Percentiles rank a stretch among this genome's conserved stretches.
These are phyloP conservation scores for Verticillium nonalfalfae DNA, from an alignment of 2,329 filamentous ascomycete genomes.

Conservation along the genomic window DNA sequence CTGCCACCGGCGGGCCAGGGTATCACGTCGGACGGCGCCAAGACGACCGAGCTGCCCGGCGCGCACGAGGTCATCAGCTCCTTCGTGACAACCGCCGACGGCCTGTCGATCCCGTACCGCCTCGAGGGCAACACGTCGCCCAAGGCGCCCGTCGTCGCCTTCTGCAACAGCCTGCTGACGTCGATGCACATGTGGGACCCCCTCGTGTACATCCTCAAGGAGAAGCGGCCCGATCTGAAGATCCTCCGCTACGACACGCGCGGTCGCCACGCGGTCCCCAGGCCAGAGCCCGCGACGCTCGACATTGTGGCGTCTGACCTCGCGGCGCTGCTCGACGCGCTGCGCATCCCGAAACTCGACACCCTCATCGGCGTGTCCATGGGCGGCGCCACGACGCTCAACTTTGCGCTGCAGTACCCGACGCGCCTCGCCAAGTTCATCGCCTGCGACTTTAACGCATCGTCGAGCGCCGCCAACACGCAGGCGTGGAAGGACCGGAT, in stretches of 20 bases:
- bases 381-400: constrained; percentile 72
- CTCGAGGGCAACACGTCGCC: constrained; percentile 66
- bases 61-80: constrained; percentile 53
- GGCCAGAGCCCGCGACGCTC: constrained; percentile 48
- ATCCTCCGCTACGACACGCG: constrained; percentile 74
- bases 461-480: constrained; percentile 66
- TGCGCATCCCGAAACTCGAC: constrained; percentile 62
- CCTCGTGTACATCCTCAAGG: constrained; percentile 57
- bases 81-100: constrained; percentile 62
- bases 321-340: constrained; percentile 55
- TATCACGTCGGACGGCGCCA: constrained; percentile 17
- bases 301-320: constrained; percentile 65
- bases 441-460: constrained; percentile 72
- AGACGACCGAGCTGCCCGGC: constrained; percentile 43
- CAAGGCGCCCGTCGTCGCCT: constrained; percentile 64
- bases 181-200: constrained; percentile 76
- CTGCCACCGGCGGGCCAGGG: constrained; percentile 32
- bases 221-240: constrained; percentile 56
- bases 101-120: constrained; percentile 63
- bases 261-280: constrained; percentile 51
- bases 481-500: constrained; percentile 76
- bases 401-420: constrained; percentile 63
- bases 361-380: constrained; percentile 71
- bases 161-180: constrained; percentile 76
- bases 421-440: constrained; percentile 54